Percentiles rank a stretch among this genome's conserved stretches.
phyloP scores from a whole-genome alignment of 2,329 filamentous ascomycete species.

The Parastagonospora avenae region DNA sequence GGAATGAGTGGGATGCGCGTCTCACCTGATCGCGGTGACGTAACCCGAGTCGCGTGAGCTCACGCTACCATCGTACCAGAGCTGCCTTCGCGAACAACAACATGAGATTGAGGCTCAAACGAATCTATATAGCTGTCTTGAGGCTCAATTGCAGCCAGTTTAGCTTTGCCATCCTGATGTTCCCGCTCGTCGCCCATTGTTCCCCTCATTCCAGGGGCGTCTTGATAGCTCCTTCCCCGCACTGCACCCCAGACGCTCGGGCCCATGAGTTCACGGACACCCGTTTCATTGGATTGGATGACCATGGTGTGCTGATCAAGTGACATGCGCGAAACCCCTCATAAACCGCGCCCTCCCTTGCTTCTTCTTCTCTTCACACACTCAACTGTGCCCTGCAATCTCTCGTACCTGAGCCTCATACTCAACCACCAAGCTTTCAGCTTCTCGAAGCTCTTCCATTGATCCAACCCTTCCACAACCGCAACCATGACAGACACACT shows the following conservation, averaged over 20 bases:
- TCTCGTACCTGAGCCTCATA: constrained; percentile 8
- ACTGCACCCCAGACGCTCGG: constrained; percentile 21
- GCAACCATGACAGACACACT: constrained; percentile 63
- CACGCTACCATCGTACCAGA: constrained; percentile 26
- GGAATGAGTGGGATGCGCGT: constrained; percentile 26
- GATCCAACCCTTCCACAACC: constrained; percentile 7
- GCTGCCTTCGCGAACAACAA: constrained; percentile 5
- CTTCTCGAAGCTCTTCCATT: constrained; percentile 23
- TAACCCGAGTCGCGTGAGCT: constrained; percentile 38
- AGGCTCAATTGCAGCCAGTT: constrained; percentile 31
- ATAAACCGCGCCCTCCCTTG: constrained; percentile 35
- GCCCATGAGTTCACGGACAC: constrained; percentile 34
- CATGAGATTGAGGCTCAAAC: constrained; percentile 6
- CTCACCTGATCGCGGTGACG: constrained; percentile 33
- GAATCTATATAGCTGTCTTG: constrained; percentile 1
- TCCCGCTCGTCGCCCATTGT: constrained; percentile 2
- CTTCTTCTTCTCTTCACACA: constrained; percentile 31
- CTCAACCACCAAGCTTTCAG: constrained; percentile 7
- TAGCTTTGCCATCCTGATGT: neutral
- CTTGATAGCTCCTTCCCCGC: constrained; percentile 23
- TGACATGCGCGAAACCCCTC: constrained; percentile 42
- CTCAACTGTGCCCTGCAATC: constrained; percentile 28
- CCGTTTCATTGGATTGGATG: constrained; percentile 28
- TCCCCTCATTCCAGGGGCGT: constrained; percentile 24
- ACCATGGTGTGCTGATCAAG: constrained; percentile 44